Conservation (phyloP, 2,329 filamentous ascomycete genomes). For the Stachybotrys echinatus region DNA sequence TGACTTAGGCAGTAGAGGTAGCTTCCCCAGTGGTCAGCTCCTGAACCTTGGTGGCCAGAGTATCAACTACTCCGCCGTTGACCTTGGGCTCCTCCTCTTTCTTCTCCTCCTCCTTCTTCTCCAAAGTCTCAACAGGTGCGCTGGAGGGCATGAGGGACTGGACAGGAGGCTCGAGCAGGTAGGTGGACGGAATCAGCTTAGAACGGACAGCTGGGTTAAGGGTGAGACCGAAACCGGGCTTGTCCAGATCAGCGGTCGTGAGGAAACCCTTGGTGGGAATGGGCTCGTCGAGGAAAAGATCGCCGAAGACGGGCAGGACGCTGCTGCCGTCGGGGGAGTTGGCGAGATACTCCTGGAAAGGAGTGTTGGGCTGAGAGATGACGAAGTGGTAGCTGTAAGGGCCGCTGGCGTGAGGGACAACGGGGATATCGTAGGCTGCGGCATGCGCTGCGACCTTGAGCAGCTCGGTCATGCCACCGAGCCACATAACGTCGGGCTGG, state of each 20-base stretch:
- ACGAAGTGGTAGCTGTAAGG: slow-evolving; percentile 97
- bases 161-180: slow-evolving; percentile 61
- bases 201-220: slow-evolving; percentile 68
- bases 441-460: slow-evolving; percentile 86
- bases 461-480: slow-evolving; percentile 86
- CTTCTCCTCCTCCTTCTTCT: slow-evolving; percentile 6
- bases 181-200: slow-evolving; percentile 70
- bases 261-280: slow-evolving; percentile 81
- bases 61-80: slow-evolving; percentile 20
- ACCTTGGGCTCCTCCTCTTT: slow-evolving; percentile 8
- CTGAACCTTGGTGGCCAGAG: slow-evolving; percentile 28
- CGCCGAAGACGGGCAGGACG: slow-evolving; percentile 86
- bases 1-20: background rate
- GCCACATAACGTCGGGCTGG: slow-evolving; percentile 97
- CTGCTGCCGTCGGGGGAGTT: slow-evolving; percentile 89
- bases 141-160: slow-evolving; percentile 31
- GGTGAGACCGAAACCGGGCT: slow-evolving; percentile 85
- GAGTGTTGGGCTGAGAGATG: slow-evolving; percentile 85
- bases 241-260: slow-evolving; percentile 74
- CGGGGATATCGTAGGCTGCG: slow-evolving; percentile 87
- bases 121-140: slow-evolving; percentile 15
- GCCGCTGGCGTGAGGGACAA: slow-evolving; percentile 90
- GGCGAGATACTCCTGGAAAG: slow-evolving; percentile 93
- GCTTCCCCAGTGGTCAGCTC: slow-evolving; percentile 18
- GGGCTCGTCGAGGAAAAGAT: slow-evolving; percentile 85